phyloP scores from a whole-genome alignment of 495 filamentous ascomycete genomes.

The Penicillium crystallinum region DNA sequence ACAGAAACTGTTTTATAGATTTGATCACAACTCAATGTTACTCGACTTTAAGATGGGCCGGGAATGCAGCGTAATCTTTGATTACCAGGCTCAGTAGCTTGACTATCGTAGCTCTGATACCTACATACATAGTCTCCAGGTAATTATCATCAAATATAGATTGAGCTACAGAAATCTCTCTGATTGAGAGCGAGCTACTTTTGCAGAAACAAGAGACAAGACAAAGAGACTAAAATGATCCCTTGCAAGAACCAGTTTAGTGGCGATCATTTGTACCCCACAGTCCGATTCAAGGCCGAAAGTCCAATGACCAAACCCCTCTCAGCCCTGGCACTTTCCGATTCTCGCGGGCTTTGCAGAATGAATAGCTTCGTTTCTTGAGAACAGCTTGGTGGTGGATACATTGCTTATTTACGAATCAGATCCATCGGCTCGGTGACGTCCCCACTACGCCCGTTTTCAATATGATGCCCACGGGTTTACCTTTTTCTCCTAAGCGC shows the following conservation, averaged over 20 bases:
- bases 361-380: not conserved
- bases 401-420: constrained; percentile 3
- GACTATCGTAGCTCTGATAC: no score
- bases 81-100: no score
- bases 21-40: no score
- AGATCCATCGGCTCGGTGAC: constrained; percentile 14
- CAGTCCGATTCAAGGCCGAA: constrained; percentile 8
- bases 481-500: constrained; percentile 37
- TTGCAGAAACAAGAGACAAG: not conserved
- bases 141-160: no score
- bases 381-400: not conserved
- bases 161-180: not conserved
- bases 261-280: constrained; percentile 9
- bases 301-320: constrained; percentile 17
- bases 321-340: constrained; percentile 16
- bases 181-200: not conserved
- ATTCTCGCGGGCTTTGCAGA: not conserved
- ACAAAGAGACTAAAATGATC: not conserved
- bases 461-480: constrained; percentile 30
- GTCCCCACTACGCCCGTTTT: constrained; percentile 18
- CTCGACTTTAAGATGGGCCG: no score
- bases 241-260: not conserved
- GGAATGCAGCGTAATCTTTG: no score
- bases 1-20: no score
- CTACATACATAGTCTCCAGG: no score